Conservation (phyloP, 345 rosid genomes). For the Pistacia integerrima region DNA sequence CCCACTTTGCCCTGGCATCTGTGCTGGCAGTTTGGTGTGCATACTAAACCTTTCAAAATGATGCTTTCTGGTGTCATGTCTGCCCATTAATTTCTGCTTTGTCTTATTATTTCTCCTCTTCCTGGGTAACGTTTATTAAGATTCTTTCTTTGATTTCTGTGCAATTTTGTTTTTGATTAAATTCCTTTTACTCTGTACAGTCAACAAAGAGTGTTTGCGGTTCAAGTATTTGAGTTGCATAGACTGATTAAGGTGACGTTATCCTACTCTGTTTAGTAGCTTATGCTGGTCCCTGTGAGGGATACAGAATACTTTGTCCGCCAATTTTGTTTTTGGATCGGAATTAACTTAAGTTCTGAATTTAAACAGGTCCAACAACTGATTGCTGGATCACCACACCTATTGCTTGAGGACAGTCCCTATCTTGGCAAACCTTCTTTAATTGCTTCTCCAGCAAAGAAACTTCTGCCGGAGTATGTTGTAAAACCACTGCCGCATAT, state of each 20-base stretch:
- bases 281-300: conserved; percentile 15
- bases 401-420: conserved; percentile 55
- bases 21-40: background rate
- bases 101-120: conserved; percentile 9
- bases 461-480: conserved; percentile 39
- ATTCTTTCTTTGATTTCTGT: conserved; percentile 7
- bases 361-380: conserved; percentile 69
- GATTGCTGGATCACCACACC: conserved; percentile 72
- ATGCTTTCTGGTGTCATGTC: conserved; percentile 10
- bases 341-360: conserved; percentile 15
- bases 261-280: conserved; percentile 13
- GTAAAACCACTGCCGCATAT: conserved; percentile 41
- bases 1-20: background rate
- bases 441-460: conserved; percentile 46
- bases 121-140: background rate
- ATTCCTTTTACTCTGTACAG: conserved; percentile 56
- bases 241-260: conserved; percentile 80
- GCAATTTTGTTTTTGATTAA: conserved; percentile 32
- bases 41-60: background rate
- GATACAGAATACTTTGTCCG: background rate
- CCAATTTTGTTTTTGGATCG: background rate
- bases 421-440: conserved; percentile 46
- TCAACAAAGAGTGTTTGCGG: conserved; percentile 91
- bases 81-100: conserved; percentile 13
- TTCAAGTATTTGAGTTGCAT: conserved; percentile 92